A percentile compares a stretch with the other conserved stretches of the same genome.
phyloP scores from a whole-genome alignment of 345 rosid genomes.

The Pistacia integerrima region DNA sequence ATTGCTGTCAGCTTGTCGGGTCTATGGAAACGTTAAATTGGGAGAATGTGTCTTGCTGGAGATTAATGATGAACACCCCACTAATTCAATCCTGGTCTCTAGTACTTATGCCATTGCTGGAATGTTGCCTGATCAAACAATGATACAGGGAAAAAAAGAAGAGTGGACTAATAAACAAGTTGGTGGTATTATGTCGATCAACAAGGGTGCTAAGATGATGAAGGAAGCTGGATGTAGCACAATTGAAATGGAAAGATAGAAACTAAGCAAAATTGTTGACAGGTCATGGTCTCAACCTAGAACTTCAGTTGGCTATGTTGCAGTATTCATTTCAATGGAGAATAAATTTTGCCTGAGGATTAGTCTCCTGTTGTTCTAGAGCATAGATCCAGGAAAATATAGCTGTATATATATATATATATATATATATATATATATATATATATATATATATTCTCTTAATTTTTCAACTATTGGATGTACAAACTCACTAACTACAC shows the following conservation, averaged over 20 bases:
- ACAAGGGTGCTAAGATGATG: constrained; percentile 15
- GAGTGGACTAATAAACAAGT: background rate
- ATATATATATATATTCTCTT: too few relatives aligned
- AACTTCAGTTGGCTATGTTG: too few relatives aligned
- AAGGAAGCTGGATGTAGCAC: constrained; percentile 59
- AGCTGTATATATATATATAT: too few relatives aligned
- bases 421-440: too few relatives aligned
- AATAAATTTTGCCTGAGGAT: too few relatives aligned
- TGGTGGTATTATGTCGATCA: constrained; percentile 10
- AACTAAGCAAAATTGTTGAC: background rate
- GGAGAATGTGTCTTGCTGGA: constrained; percentile 50
- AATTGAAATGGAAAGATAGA: constrained; percentile 36
- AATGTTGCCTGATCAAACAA: constrained; percentile 34
- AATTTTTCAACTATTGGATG: too few relatives aligned
- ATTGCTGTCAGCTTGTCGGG: constrained; percentile 66
- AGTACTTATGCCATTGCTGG: constrained; percentile 56
- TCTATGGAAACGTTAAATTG: constrained; percentile 50
- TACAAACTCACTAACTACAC: too few relatives aligned
- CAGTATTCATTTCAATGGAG: too few relatives aligned
- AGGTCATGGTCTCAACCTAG: too few relatives aligned
- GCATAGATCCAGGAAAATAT: too few relatives aligned
- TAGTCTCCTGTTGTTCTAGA: too few relatives aligned
- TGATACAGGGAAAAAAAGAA: constrained; percentile 26
- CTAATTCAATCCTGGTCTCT: constrained; percentile 56
- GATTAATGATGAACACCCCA: constrained; percentile 44